phyloP scores from a whole-genome alignment of 2,329 filamentous ascomycete species.

The Torrubiellomyces zombiae region DNA sequence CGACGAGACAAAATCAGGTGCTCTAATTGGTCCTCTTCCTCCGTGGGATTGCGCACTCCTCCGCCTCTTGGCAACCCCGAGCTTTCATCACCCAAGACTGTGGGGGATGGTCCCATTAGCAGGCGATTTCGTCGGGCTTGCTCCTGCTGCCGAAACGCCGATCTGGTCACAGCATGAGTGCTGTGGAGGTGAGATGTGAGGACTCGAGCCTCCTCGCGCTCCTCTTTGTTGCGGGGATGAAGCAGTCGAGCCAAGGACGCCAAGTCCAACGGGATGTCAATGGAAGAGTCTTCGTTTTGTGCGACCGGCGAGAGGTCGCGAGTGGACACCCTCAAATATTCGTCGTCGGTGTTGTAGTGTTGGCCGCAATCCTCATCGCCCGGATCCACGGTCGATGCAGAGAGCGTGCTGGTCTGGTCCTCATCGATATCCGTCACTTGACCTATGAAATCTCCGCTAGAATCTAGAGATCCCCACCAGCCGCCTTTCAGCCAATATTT shows the following conservation, averaged over 20 bases:
- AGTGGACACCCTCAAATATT: no score
- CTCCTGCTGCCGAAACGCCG: constrained; percentile 52
- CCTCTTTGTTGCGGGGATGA: constrained; percentile 60
- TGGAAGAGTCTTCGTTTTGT: constrained; percentile 38
- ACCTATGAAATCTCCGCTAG: constrained; percentile 61
- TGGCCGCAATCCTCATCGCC: constrained; percentile 22
- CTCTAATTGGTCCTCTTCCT: constrained; percentile 44
- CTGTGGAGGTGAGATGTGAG: constrained; percentile 65
- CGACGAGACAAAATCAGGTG: constrained; percentile 40
- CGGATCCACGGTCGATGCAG: constrained; percentile 27
- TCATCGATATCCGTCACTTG: constrained; percentile 37
- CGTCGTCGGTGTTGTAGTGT: constrained; percentile 29
- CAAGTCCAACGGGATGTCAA: constrained; percentile 48
- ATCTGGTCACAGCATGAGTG: constrained; percentile 62
- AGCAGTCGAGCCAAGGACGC: constrained; percentile 63
- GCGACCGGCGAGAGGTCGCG: no score
- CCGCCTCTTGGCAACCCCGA: no score
- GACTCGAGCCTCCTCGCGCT: constrained; percentile 64
- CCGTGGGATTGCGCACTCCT: constrained; percentile 36
- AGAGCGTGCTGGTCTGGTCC: constrained; percentile 70
- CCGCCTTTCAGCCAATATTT: constrained; percentile 70
- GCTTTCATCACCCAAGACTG: no score
- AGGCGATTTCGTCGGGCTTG: constrained; percentile 56
- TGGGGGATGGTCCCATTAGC: constrained; percentile 17
- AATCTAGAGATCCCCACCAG: constrained; percentile 70